These are phyloP conservation scores for Beta lomatogona DNA, from an alignment of 179 eudicot species.

Conservation along the genomic window DNA sequence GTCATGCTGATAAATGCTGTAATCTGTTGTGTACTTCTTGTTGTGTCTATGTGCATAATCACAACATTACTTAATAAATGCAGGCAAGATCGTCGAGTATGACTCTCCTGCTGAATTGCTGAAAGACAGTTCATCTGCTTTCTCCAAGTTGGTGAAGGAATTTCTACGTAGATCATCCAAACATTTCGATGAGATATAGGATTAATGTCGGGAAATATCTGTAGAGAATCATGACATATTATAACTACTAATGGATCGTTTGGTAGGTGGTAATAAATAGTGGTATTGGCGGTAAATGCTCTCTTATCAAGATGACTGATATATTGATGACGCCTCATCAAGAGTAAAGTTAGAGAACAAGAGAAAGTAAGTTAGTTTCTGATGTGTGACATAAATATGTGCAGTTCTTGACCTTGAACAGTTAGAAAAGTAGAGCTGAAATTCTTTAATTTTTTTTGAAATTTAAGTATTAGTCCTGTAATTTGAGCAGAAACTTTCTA, in stretches of 20 bases:
- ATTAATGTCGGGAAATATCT: neutral
- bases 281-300: no score
- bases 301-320: no score
- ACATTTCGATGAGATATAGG: slow-evolving; percentile 25
- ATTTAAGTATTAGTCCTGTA: slow-evolving; percentile 1
- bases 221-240: slow-evolving; percentile 7
- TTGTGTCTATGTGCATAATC: neutral
- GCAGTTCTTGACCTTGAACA: neutral
- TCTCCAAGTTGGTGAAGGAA: slow-evolving; percentile 75
- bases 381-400: neutral
- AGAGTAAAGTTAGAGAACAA: neutral
- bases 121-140: slow-evolving; percentile 54
- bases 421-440: slow-evolving; percentile 1
- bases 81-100: slow-evolving; percentile 55
- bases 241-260: neutral
- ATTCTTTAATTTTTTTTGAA: slow-evolving; percentile 10
- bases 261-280: no score
- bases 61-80: neutral
- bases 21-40: neutral
- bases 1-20: neutral
- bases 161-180: slow-evolving; percentile 59
- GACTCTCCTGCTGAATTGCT: slow-evolving; percentile 68
- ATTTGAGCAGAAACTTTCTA: neutral
- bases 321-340: neutral
- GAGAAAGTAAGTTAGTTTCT: slow-evolving; percentile 8